A percentile compares a stretch with the other conserved stretches of the same genome.
Conservation (phyloP, 768 basidiomycete species). For the Cystobasidium tubakii region DNA sequence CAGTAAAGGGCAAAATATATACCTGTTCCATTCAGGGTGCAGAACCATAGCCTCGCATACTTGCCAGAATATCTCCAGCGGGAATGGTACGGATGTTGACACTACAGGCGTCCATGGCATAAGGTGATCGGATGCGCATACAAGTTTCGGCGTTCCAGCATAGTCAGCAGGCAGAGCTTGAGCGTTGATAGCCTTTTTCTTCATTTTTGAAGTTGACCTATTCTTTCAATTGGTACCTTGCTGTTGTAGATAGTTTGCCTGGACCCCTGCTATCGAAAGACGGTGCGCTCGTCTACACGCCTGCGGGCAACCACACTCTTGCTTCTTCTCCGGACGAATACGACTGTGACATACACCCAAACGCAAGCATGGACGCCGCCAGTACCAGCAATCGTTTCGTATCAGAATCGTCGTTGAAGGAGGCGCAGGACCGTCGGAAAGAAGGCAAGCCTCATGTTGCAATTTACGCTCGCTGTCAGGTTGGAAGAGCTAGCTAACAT, state of each 20-base stretch:
- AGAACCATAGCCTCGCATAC: constrained; percentile 27
- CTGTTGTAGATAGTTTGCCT: too few species aligned
- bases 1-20: not conserved
- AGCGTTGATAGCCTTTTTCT: constrained; percentile 4
- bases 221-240: too few species aligned
- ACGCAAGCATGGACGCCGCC: not conserved
- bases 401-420: constrained; percentile 5
- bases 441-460: constrained; percentile 19
- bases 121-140: not conserved
- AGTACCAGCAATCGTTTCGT: constrained; percentile 23
- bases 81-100: constrained; percentile 1
- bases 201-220: not conserved
- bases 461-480: too few species aligned
- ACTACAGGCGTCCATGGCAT: not conserved
- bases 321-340: constrained; percentile 49
- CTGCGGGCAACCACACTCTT: too few species aligned
- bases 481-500: too few species aligned
- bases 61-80: constrained; percentile 6
- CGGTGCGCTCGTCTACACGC: too few species aligned
- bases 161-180: constrained; percentile 16
- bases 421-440: constrained; percentile 33
- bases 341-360: too few species aligned
- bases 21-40: constrained; percentile 34
- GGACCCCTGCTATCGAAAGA: too few species aligned
- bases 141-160: not conserved